These are phyloP conservation scores for Phytophthora tentaculata DNA, from an alignment of 352 stramenopile genomes.

Conservation along the genomic window DNA sequence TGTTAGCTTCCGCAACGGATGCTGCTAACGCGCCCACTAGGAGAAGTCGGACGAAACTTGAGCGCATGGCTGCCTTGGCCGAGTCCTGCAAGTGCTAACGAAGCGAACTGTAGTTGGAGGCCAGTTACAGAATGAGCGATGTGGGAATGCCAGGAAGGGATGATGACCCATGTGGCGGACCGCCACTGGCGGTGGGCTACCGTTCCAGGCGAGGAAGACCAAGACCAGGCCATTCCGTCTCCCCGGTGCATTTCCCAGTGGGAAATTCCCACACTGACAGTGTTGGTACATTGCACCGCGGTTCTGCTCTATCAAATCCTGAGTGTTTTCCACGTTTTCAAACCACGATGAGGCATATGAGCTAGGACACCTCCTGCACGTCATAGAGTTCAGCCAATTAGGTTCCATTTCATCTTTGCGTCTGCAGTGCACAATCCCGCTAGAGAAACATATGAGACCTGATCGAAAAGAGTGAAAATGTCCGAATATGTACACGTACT, in stretches of 20 bases:
- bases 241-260: background rate
- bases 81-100: too few relatives aligned
- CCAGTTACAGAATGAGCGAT: constrained; percentile 3
- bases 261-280: too few relatives aligned
- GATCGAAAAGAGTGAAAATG: background rate
- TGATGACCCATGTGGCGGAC: too few relatives aligned
- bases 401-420: background rate
- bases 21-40: background rate
- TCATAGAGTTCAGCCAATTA: background rate
- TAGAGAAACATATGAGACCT: background rate
- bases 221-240: constrained; percentile 4
- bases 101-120: background rate
- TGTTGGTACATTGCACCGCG: background rate
- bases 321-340: background rate
- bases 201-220: background rate
- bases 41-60: constrained; percentile 1
- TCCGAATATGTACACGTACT: too few relatives aligned
- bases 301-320: constrained; percentile 14
- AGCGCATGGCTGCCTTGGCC: constrained; percentile 8
- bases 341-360: background rate
- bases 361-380: background rate
- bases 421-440: background rate
- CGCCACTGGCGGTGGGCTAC: background rate
- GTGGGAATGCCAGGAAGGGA: background rate
- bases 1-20: background rate